These are phyloP conservation scores for Debaryomyces nepalensis DNA, from an alignment of 1,139 yeast genomes.

Conservation along the genomic window DNA sequence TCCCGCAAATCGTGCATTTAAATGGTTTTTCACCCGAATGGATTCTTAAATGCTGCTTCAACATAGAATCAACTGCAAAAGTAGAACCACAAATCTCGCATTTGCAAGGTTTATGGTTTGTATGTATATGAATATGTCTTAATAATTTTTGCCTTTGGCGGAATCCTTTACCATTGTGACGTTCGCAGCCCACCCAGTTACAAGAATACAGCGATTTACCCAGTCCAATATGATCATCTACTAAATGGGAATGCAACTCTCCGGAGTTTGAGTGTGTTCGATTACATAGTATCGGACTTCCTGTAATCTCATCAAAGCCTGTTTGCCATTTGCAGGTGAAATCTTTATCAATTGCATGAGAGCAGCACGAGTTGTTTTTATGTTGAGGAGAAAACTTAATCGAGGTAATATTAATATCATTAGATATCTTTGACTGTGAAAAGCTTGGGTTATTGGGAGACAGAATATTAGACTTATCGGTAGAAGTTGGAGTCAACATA, in stretches of 20 bases:
- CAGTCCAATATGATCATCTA: conserved; percentile 68
- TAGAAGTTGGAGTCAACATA: conserved; percentile 24
- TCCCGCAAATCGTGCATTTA: conserved; percentile 51
- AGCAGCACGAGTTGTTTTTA: conserved; percentile 16
- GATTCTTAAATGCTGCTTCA: conserved; percentile 75
- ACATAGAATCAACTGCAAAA: conserved; percentile 70
- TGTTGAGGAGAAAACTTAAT: conserved; percentile 39
- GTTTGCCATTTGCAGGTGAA: conserved; percentile 54
- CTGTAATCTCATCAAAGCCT: conserved; percentile 31
- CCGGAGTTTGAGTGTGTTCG: conserved; percentile 53
- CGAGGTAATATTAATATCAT: conserved; percentile 35
- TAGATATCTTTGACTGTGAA: conserved; percentile 1
- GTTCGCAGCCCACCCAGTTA: conserved; percentile 77
- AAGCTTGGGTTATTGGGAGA: conserved; percentile 17
- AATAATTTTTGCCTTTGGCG: conserved; percentile 83
- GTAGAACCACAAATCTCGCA: conserved; percentile 70
- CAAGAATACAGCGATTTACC: conserved; percentile 76
- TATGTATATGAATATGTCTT: conserved; percentile 87
- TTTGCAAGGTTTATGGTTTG: conserved; percentile 76
- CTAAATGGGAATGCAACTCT: conserved; percentile 72
- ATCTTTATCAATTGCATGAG: conserved; percentile 25
- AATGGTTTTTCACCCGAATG: conserved; percentile 85
- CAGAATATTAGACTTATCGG: conserved; percentile 18
- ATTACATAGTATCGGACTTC: conserved; percentile 52
- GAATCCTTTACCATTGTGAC: conserved; percentile 64